Evolutionary conservation across 257 asterid species (phyloP).

Genomic region (Mentha longifolia): DNA sequence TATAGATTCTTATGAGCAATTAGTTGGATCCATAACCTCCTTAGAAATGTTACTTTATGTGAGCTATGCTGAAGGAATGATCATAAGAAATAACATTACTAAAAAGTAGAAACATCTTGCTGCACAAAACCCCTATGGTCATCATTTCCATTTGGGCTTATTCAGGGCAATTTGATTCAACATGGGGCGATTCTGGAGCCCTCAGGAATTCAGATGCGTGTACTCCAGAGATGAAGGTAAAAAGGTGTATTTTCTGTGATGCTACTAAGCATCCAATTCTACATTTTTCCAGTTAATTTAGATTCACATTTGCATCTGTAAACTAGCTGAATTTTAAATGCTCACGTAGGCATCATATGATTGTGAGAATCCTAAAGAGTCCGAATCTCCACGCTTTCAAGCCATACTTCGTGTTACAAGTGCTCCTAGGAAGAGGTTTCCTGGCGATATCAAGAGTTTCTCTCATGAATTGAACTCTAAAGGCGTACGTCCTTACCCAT

Average conservation of each 20-base stretch:
- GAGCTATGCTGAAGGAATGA: slow-evolving; percentile 8
- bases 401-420: slow-evolving; percentile 98
- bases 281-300: slow-evolving; percentile 20
- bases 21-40: slow-evolving; percentile 18
- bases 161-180: slow-evolving; percentile 47
- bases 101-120: slow-evolving; percentile 3
- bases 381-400: slow-evolving; percentile 97
- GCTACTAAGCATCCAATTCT: slow-evolving; percentile 28
- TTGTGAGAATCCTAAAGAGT: slow-evolving; percentile 95
- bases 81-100: background rate
- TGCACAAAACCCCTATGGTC: slow-evolving; percentile 19
- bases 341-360: slow-evolving; percentile 74
- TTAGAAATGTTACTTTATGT: slow-evolving; percentile 14
- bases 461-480: slow-evolving; percentile 96
- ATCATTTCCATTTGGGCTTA: slow-evolving; percentile 32
- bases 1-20: background rate
- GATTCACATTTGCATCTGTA: slow-evolving; percentile 9
- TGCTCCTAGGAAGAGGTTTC: slow-evolving; percentile 97
- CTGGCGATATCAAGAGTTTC: slow-evolving; percentile 95
- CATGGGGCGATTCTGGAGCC: slow-evolving; percentile 51
- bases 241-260: slow-evolving; percentile 41
- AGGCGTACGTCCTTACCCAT: slow-evolving; percentile 98
- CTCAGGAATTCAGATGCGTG: slow-evolving; percentile 54
- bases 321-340: slow-evolving; percentile 24
- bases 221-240: slow-evolving; percentile 66